Percentiles rank a stretch among this genome's conserved stretches.
phyloP scores from a whole-genome alignment of 768 basidiomycete genomes.

The Cystofilobasidium bisporidii region DNA sequence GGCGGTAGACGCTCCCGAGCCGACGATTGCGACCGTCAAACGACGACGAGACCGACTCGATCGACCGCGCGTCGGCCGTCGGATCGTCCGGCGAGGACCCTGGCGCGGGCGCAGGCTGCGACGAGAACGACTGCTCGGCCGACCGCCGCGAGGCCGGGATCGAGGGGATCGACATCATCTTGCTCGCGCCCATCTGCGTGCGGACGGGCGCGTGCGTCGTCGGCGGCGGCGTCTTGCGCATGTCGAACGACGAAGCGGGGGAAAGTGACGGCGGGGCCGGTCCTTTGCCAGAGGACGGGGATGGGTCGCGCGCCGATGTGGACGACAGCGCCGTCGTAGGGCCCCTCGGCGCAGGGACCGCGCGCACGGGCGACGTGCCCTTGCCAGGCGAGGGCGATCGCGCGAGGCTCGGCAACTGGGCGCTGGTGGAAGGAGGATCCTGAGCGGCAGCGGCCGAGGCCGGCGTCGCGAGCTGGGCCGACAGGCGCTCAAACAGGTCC shows the following conservation, averaged over 20 bases:
- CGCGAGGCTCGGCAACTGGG: neutral
- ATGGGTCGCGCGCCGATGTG: neutral
- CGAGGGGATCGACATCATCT: constrained; percentile 18
- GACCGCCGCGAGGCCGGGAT: constrained; percentile 15
- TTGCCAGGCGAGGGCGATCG: neutral
- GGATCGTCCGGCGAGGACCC: neutral
- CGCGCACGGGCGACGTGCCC: neutral
- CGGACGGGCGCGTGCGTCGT: constrained; percentile 1
- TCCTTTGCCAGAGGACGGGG: too few relatives aligned
- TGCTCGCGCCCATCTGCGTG: constrained; percentile 15
- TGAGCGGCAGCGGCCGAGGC: neutral
- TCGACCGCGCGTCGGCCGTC: neutral
- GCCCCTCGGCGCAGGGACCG: neutral
- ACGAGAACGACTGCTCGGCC: constrained; percentile 14
- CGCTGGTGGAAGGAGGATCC: neutral
- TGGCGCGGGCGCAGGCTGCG: neutral
- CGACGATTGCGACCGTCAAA: neutral
- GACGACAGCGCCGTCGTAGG: neutral
- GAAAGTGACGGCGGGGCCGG: too few relatives aligned
- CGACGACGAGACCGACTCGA: neutral
- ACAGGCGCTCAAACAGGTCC: neutral
- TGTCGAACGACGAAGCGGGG: too few relatives aligned
- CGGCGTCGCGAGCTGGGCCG: neutral
- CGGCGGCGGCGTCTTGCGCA: neutral
- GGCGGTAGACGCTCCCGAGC: constrained; percentile 2